Base-by-base conservation (phyloP, 192 early-diverging fungal genomes). In the Podila clonocystis region DNA sequence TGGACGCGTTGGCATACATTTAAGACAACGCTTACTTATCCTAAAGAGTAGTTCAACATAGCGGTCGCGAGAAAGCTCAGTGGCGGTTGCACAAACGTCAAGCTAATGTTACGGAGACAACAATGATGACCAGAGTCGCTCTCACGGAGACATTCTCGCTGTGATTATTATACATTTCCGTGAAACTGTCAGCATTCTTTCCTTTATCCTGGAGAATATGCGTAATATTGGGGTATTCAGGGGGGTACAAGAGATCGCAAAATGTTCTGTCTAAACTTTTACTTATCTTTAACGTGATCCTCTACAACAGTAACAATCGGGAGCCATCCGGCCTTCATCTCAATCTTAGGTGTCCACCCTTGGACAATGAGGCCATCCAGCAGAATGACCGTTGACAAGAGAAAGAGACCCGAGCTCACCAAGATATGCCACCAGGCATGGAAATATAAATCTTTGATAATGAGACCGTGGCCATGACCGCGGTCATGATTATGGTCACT, bases 361-460 rank as follows among this genome's bases (percentile, higher is more conserved):
- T 78, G 70, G 4, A 70, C 69, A 33, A 73, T 73, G 9, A 73
- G 49, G 20, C 75, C 74, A 30, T 75, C 74, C 29, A 78, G 73
- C 83, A 91, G 84, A 58, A 88, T 80, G 48, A 91, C 77, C 2
- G 88, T 85, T 2, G 87, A 86, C 73, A 91, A 68, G 24, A 89
- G 84, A 58, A 87, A 89, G 6, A 90, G 77, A 3, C 88, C 90
- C 52, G 89, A 63, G 11, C 89, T 90, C 4, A 87, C 89, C 36
- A 91, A 70, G 1, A 88, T 78, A 58, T 91, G 90, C 90, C 90
- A 91, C 86, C 87, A 86, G 11, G 90, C 90, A 63, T 91, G 90
- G 11, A 91, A 78, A 72, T 79, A 79, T 8, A 79, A 34, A 38
- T 79, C 69, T 64, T 72, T 91, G 82, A 75, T 84, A 30, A 73